Conservation (phyloP, 495 filamentous ascomycete species). For the Aspergillus funiculosus region DNA sequence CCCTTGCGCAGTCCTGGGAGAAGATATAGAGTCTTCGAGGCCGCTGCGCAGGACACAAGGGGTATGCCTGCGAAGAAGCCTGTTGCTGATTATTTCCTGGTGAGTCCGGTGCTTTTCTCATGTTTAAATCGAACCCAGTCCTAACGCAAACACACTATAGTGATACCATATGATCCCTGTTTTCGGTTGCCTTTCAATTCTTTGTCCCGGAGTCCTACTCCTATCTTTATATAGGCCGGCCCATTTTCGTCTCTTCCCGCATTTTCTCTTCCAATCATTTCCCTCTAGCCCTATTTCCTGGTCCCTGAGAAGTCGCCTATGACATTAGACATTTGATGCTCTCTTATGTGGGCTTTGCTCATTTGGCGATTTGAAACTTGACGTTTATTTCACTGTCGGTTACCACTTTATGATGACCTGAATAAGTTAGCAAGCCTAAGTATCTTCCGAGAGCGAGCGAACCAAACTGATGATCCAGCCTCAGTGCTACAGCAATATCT, state of each 20-base stretch:
- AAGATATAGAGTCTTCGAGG: slow-evolving; percentile 93
- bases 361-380: too few species aligned
- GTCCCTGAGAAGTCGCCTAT: too few species aligned
- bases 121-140: not conserved
- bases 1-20: slow-evolving; percentile 68
- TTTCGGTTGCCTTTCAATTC: not conserved
- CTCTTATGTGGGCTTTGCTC: too few species aligned
- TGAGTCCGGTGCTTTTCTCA: slow-evolving; percentile 22
- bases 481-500: too few species aligned
- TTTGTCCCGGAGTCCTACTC: slow-evolving; percentile 1
- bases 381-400: too few species aligned
- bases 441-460: too few species aligned
- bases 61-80: slow-evolving; percentile 99
- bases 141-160: slow-evolving; percentile 1
- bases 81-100: slow-evolving; percentile 93
- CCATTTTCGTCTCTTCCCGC: not conserved
- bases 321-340: too few species aligned
- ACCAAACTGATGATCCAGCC: too few species aligned
- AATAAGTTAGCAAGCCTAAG: too few species aligned
- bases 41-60: slow-evolving; percentile 90
- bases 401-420: too few species aligned
- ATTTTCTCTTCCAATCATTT: not conserved
- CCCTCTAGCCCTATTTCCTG: not conserved
- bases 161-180: slow-evolving; percentile 17
- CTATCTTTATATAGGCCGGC: slow-evolving; percentile 16